A percentile compares a stretch with the other conserved stretches of the same genome.
These are phyloP conservation scores for Phytophthora kernoviae DNA, from an alignment of 352 stramenopile species.

Conservation along the genomic window DNA sequence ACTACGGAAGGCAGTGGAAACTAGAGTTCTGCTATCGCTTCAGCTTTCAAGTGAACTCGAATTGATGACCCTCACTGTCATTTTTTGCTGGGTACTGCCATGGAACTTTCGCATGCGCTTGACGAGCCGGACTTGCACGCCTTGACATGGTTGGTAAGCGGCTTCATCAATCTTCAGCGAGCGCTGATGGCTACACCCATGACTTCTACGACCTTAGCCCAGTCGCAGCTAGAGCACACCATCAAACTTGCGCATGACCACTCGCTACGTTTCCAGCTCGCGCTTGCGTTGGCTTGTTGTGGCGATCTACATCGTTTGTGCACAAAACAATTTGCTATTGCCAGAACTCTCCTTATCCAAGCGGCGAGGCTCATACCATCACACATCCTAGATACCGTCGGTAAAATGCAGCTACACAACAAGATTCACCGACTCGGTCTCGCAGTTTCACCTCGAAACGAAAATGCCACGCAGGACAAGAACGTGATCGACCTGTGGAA, in stretches of 20 bases:
- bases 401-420: constrained; percentile 55
- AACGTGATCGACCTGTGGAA: constrained; percentile 35
- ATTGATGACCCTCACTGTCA: constrained; percentile 32
- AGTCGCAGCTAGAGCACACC: constrained; percentile 36
- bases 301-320: constrained; percentile 33
- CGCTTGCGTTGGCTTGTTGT: constrained; percentile 44
- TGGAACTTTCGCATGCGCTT: constrained; percentile 39
- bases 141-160: constrained; percentile 52
- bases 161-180: constrained; percentile 45
- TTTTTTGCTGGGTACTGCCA: constrained; percentile 42
- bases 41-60: constrained; percentile 41
- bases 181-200: constrained; percentile 9
- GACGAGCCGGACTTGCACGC: constrained; percentile 52
- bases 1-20: constrained; percentile 42
- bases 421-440: constrained; percentile 40
- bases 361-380: constrained; percentile 37
- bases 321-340: constrained; percentile 10
- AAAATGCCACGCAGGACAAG: constrained; percentile 23
- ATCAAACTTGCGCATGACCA: constrained; percentile 41
- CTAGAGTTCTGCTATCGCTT: constrained; percentile 45
- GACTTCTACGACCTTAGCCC: constrained; percentile 23
- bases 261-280: constrained; percentile 36
- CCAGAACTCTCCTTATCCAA: constrained; percentile 33
- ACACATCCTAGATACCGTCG: constrained; percentile 28
- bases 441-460: constrained; percentile 1